A percentile compares a stretch with the other conserved stretches of the same genome.
Conservation (phyloP, 495 filamentous ascomycete genomes). For the Podospora didyma region DNA sequence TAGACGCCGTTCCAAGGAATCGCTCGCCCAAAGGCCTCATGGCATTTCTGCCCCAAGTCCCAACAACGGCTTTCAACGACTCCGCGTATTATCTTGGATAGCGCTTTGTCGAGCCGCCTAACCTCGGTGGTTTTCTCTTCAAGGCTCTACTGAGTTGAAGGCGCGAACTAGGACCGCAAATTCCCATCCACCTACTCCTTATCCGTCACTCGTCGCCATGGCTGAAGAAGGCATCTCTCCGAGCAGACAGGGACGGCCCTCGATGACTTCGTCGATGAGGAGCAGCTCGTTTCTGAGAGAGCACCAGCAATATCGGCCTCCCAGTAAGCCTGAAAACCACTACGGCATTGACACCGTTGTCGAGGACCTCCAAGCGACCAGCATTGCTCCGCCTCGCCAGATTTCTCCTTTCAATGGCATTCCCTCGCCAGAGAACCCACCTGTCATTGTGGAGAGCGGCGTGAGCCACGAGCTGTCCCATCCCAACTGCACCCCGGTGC, state of each 20-base stretch:
- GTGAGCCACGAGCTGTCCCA: slow-evolving; percentile 54
- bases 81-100: no score
- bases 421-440: slow-evolving; percentile 46
- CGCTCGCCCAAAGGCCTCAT: not conserved
- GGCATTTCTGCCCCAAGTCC: not conserved
- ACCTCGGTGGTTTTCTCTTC: not conserved
- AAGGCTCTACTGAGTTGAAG: not conserved
- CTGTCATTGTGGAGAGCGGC: slow-evolving; percentile 53
- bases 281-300: slow-evolving; percentile 68
- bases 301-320: slow-evolving; percentile 71
- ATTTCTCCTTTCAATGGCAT: slow-evolving; percentile 49
- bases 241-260: slow-evolving; percentile 35
- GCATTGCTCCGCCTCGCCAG: slow-evolving; percentile 32
- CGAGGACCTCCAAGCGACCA: slow-evolving; percentile 38
- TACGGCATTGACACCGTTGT: slow-evolving; percentile 54
- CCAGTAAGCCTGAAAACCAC: slow-evolving; percentile 46
- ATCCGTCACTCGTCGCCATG: slow-evolving; percentile 22
- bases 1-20: not conserved
- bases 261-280: slow-evolving; percentile 48
- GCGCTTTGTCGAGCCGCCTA: not conserved
- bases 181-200: not conserved
- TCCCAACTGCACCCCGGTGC: slow-evolving; percentile 48
- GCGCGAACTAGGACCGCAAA: not conserved
- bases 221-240: slow-evolving; percentile 29
- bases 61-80: not conserved